Evolutionary conservation across 2,329 filamentous ascomycete species (phyloP).

Genomic region (Hymenotorrendiella dingleyae): DNA sequence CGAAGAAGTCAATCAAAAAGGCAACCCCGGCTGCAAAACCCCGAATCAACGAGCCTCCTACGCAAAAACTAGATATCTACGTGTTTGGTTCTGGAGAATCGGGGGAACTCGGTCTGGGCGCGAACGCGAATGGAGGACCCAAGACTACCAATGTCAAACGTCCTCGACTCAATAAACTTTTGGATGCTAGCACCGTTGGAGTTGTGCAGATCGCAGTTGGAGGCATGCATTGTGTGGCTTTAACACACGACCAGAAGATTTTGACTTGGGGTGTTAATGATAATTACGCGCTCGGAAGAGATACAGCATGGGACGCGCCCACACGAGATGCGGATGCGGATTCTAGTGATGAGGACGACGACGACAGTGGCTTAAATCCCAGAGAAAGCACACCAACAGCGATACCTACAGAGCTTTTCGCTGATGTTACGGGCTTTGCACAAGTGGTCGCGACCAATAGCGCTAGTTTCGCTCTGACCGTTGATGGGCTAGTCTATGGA

Average conservation of each 20-base stretch:
- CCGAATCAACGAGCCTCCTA: conserved; percentile 58
- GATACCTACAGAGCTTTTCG: conserved; percentile 51
- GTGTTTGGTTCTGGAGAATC: conserved; percentile 74
- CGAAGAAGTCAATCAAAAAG: too few species aligned
- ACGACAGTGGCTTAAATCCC: conserved; percentile 59
- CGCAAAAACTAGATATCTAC: conserved; percentile 61
- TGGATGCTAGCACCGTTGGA: conserved; percentile 49
- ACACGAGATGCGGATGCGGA: conserved; percentile 43
- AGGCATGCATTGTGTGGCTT: conserved; percentile 72
- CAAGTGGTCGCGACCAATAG: conserved; percentile 70
- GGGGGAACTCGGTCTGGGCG: conserved; percentile 75
- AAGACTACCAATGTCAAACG: conserved; percentile 65
- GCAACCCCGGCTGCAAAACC: too few species aligned
- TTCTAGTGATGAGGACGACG: conserved; percentile 38
- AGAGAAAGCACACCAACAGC: conserved; percentile 39
- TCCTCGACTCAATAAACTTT: conserved; percentile 60
- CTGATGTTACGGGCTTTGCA: conserved; percentile 49
- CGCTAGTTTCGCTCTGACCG: conserved; percentile 68
- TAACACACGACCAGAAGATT: conserved; percentile 75
- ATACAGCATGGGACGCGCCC: conserved; percentile 64
- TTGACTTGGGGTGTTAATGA: conserved; percentile 85
- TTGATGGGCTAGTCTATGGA: conserved; percentile 71
- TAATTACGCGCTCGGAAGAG: conserved; percentile 70
- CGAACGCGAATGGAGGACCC: conserved; percentile 51
- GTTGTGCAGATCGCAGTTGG: conserved; percentile 73